Percentiles rank a stretch among this genome's conserved stretches.
Evolutionary conservation across 164 flowering plant species (phyloP).

Genomic region (Buxus sempervirens): DNA sequence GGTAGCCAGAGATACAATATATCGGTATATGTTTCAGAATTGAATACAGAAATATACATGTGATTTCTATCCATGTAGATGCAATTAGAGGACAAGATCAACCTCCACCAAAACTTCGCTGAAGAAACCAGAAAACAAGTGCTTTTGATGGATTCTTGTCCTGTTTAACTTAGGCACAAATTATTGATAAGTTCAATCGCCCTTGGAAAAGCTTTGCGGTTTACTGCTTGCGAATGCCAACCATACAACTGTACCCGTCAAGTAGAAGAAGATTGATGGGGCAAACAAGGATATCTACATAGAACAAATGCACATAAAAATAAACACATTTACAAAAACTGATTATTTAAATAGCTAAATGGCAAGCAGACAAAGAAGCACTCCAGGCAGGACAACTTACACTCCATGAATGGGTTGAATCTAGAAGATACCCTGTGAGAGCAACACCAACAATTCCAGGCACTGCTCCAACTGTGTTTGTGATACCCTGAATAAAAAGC

Average conservation of each 20-base stretch:
- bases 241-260: slow-evolving; percentile 90
- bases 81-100: not conserved
- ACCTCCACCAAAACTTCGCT: not conserved
- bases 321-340: not conserved
- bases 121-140: not conserved
- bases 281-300: slow-evolving; percentile 78
- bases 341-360: not conserved
- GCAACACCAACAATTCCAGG: slow-evolving; percentile 97
- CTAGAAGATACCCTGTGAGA: slow-evolving; percentile 89
- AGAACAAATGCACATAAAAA: slow-evolving; percentile 3
- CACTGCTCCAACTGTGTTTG: slow-evolving; percentile 95
- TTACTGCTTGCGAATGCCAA: slow-evolving; percentile 85
- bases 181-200: slow-evolving; percentile 27
- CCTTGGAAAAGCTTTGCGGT: slow-evolving; percentile 71
- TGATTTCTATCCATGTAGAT: not conserved
- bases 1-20: not conserved
- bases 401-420: slow-evolving; percentile 96
- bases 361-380: not conserved
- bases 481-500: slow-evolving; percentile 60
- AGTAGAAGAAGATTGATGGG: slow-evolving; percentile 97
- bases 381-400: slow-evolving; percentile 42
- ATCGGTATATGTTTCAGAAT: not conserved
- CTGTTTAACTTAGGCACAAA: not conserved
- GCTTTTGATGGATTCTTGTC: not conserved
- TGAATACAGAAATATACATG: not conserved